A percentile compares a stretch with the other conserved stretches of the same genome.
These are phyloP conservation scores for Crithidia fasciculata DNA, from an alignment of 208 protist genomes.

Conservation along the genomic window DNA sequence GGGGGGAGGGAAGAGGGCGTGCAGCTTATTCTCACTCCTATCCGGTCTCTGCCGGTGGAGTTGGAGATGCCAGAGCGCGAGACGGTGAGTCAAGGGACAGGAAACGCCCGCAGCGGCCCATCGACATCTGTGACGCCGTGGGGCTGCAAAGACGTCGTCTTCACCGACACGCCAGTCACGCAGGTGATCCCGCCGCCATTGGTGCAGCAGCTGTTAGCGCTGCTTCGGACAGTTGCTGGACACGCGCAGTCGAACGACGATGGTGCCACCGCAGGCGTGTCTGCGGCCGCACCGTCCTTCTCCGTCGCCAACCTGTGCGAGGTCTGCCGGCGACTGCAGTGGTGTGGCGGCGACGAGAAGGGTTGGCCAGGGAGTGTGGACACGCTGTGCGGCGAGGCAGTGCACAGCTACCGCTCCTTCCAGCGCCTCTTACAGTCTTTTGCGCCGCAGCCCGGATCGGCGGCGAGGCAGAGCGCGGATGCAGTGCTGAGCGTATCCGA, in stretches of 20 bases:
- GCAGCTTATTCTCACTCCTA: conserved; percentile 25
- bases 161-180: conserved; percentile 19
- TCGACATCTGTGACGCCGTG: conserved; percentile 2
- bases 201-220: conserved; percentile 2
- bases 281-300: background rate
- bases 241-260: background rate
- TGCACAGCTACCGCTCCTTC: conserved; percentile 14
- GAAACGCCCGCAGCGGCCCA: background rate
- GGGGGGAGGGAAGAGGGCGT: background rate
- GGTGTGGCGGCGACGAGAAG: conserved; percentile 4
- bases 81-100: no score
- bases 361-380: background rate
- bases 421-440: conserved; percentile 17
- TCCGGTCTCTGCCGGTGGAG: conserved; percentile 31
- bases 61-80: conserved; percentile 16
- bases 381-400: conserved; percentile 17
- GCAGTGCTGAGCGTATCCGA: conserved; percentile 19
- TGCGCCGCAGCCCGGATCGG: background rate
- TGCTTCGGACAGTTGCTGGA: background rate
- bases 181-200: conserved; percentile 15
- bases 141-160: conserved; percentile 30
- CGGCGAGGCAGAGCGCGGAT: background rate
- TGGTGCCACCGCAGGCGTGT: background rate
- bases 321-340: conserved; percentile 26
- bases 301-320: conserved; percentile 15